A percentile compares a stretch with the other conserved stretches of the same genome.
Evolutionary conservation across 345 rosid species (phyloP).

Genomic region (Citrus maxima): DNA sequence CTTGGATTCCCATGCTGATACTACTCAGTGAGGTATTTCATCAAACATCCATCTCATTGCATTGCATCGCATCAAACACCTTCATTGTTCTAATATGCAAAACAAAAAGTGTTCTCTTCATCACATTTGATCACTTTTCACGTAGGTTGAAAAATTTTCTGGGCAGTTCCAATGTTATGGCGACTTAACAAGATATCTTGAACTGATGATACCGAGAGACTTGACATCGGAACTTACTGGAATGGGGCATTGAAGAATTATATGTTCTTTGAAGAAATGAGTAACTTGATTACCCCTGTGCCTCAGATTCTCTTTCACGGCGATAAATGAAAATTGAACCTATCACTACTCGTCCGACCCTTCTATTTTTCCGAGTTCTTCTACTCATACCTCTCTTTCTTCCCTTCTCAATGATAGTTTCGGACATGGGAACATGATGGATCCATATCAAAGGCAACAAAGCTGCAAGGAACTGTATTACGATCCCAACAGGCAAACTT

Average conservation of each 20-base stretch:
- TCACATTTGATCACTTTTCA: neutral
- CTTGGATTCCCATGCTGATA: too few relatives aligned
- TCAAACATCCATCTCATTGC: too few relatives aligned
- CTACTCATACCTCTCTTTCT: slow-evolving; percentile 42
- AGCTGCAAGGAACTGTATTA: slow-evolving; percentile 69
- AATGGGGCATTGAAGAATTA: neutral
- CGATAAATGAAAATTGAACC: slow-evolving; percentile 38
- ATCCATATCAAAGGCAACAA: slow-evolving; percentile 63
- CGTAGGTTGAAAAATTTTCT: neutral
- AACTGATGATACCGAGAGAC: neutral
- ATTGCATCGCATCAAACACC: too few relatives aligned
- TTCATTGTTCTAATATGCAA: neutral
- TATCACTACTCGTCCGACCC: slow-evolving; percentile 49
- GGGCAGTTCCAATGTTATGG: neutral
- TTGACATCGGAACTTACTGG: neutral
- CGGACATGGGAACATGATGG: slow-evolving; percentile 46
- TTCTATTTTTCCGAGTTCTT: slow-evolving; percentile 53
- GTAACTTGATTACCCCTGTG: slow-evolving; percentile 20
- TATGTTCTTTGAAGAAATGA: neutral
- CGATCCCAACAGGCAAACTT: slow-evolving; percentile 49
- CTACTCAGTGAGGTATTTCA: too few relatives aligned
- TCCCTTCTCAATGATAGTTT: slow-evolving; percentile 41
- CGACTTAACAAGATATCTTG: neutral
- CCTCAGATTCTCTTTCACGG: slow-evolving; percentile 58
- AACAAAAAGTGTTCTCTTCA: neutral